These are phyloP conservation scores for Curvularia hawaiiensis DNA, from an alignment of 2,329 filamentous ascomycete genomes.

Conservation along the genomic window DNA sequence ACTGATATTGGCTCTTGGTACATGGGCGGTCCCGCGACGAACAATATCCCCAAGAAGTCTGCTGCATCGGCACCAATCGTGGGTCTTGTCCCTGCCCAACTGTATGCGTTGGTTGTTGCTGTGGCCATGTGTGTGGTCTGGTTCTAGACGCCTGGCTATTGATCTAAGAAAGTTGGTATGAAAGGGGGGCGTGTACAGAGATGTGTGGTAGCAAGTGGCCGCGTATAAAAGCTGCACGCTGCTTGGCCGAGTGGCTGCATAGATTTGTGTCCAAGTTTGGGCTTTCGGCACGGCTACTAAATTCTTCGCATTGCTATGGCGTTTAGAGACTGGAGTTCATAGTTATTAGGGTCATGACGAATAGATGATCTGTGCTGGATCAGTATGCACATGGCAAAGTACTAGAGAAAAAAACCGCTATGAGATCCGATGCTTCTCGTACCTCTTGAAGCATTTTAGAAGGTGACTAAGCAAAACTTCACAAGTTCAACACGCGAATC, in stretches of 20 bases:
- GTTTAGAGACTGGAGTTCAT: background rate
- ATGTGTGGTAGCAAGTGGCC: background rate
- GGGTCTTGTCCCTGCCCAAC: background rate
- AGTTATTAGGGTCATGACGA: background rate
- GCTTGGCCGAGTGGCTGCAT: background rate
- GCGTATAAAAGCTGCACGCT: background rate
- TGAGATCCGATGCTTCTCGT: background rate
- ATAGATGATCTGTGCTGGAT: background rate
- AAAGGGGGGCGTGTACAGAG: background rate
- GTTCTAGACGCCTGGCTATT: background rate
- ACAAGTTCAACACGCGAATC: background rate
- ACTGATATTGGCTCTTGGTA: slow-evolving; percentile 82
- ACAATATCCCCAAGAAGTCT: slow-evolving; percentile 11
- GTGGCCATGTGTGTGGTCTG: background rate
- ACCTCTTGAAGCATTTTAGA: background rate
- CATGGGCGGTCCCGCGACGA: slow-evolving; percentile 57
- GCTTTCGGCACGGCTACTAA: too few relatives aligned
- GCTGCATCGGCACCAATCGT: background rate
- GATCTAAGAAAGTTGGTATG: background rate
- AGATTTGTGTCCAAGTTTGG: background rate
- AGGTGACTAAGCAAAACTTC: background rate
- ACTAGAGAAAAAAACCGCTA: background rate
- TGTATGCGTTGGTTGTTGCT: background rate
- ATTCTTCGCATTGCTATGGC: background rate
- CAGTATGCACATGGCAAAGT: background rate